Evolutionary conservation across 169 alveolate genomes (phyloP).

Genomic region (Plasmodium adleri): DNA sequence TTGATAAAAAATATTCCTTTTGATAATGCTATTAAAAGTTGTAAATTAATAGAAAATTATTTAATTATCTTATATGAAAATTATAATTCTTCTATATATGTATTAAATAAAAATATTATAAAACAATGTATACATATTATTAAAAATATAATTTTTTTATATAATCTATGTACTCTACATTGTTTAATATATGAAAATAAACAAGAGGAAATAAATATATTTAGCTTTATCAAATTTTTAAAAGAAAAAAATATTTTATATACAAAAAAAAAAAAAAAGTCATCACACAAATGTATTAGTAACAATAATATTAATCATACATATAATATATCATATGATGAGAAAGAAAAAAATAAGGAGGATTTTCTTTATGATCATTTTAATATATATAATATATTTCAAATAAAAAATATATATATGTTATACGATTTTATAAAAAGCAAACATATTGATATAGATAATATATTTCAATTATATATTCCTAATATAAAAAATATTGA

Average conservation of each 20-base stretch:
- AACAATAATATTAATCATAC: no score
- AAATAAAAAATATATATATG: background rate
- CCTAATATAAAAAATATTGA: slow-evolving; percentile 7
- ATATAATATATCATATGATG: no score
- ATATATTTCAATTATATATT: background rate
- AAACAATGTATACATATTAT: background rate
- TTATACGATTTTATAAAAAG: slow-evolving; percentile 21
- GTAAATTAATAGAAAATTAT: slow-evolving; percentile 12
- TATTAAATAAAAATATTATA: background rate
- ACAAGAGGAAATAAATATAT: slow-evolving; percentile 10
- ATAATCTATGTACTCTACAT: slow-evolving; percentile 28
- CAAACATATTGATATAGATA: background rate
- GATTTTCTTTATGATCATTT: no score
- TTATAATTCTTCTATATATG: slow-evolving; percentile 11
- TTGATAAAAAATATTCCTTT: background rate
- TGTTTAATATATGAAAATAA: slow-evolving; percentile 7
- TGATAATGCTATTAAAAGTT: background rate
- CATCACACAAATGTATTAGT: background rate
- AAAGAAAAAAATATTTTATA: background rate
- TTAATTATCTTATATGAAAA: slow-evolving; percentile 20
- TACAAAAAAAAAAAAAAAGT: background rate
- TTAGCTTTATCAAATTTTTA: background rate
- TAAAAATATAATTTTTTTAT: background rate
- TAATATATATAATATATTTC: background rate
- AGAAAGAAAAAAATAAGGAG: no score